Evolutionary conservation across 2,329 filamentous ascomycete genomes (phyloP).

Genomic region (Diaporthe helianthi): DNA sequence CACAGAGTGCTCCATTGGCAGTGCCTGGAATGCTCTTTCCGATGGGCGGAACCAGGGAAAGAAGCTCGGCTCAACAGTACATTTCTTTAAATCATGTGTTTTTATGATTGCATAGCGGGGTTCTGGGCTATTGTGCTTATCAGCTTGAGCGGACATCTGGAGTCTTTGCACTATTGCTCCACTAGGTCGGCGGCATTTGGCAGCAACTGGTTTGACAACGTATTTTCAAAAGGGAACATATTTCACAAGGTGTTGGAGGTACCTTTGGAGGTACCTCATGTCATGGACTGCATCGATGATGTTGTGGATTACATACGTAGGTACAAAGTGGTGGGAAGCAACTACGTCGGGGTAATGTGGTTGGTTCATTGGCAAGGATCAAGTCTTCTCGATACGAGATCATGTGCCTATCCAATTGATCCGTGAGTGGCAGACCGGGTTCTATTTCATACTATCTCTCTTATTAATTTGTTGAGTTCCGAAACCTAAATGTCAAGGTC

Average conservation of each 20-base stretch:
- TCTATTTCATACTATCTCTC: not conserved
- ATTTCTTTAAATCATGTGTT: not conserved
- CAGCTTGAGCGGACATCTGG: not conserved
- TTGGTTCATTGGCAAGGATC: not conserved
- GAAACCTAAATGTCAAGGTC: not conserved
- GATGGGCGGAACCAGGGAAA: not conserved
- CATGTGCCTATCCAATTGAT: not conserved
- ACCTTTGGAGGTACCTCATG: not conserved
- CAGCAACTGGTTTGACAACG: not conserved
- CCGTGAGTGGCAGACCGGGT: not conserved
- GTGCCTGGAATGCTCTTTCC: not conserved
- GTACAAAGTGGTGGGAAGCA: not conserved
- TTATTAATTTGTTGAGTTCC: too few relatives aligned
- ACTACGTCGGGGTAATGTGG: not conserved
- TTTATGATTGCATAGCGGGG: not conserved
- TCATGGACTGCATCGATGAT: not conserved
- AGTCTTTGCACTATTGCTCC: not conserved
- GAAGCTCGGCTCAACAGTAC: not conserved
- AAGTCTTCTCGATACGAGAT: not conserved
- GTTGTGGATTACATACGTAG: not conserved
- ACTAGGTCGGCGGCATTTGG: not conserved
- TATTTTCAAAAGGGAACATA: not conserved
- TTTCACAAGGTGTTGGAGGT: constrained; percentile 16
- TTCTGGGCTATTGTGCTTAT: not conserved
- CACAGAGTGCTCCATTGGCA: not conserved